These are phyloP conservation scores for Skeletonema potamos DNA, from an alignment of 108 stramenopile genomes.

Conservation along the genomic window DNA sequence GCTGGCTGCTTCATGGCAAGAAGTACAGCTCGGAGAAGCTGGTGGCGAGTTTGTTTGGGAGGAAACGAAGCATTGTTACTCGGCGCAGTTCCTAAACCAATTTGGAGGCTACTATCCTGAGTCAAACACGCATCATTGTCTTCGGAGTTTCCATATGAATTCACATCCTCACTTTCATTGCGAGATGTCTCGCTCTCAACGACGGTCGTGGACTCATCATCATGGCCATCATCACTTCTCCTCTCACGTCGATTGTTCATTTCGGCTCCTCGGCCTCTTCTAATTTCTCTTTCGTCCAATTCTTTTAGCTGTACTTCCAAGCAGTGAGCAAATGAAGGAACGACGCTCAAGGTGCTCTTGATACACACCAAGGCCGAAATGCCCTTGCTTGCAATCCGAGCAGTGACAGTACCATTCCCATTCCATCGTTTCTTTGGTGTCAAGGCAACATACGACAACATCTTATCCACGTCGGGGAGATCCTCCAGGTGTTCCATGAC, in stretches of 20 bases:
- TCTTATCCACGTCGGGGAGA: constrained; percentile 83
- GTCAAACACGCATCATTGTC: constrained; percentile 43
- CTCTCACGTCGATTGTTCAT: neutral
- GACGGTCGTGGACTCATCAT: constrained; percentile 36
- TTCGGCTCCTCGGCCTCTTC: neutral
- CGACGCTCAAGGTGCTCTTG: constrained; percentile 69
- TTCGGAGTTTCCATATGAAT: constrained; percentile 16
- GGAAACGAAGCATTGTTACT: constrained; percentile 4
- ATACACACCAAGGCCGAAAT: constrained; percentile 86
- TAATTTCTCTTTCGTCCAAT: constrained; percentile 31
- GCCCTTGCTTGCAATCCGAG: constrained; percentile 74
- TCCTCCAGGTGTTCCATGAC: constrained; percentile 79
- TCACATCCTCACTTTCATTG: constrained; percentile 15
- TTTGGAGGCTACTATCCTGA: constrained; percentile 56
- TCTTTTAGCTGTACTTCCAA: constrained; percentile 68
- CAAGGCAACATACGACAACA: constrained; percentile 78
- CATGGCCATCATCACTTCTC: constrained; percentile 11
- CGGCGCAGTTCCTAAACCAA: constrained; percentile 64
- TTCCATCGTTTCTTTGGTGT: constrained; percentile 38
- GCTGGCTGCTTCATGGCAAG: constrained; percentile 73
- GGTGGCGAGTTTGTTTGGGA: constrained; percentile 44
- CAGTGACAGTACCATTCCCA: constrained; percentile 37
- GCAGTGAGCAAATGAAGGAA: constrained; percentile 66
- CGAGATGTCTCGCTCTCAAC: constrained; percentile 35
- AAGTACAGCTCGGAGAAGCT: constrained; percentile 77